phyloP scores from a whole-genome alignment of 2,329 filamentous ascomycete species.

The Gliomastix tumulicola region DNA sequence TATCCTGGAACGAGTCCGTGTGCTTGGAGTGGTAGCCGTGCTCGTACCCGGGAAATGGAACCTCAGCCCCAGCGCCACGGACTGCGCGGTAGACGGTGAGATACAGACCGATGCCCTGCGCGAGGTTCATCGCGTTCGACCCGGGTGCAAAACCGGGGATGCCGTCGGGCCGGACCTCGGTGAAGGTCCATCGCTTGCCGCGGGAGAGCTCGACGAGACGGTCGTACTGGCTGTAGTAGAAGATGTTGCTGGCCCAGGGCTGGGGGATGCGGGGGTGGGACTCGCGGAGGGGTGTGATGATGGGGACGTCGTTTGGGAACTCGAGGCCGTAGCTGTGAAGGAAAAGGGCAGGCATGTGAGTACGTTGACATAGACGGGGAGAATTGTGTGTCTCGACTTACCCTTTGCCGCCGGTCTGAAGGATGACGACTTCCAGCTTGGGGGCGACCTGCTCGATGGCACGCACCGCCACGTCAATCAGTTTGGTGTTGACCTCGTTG shows the following conservation, averaged over 20 bases:
- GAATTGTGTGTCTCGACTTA: neutral
- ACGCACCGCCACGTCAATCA: constrained; percentile 4
- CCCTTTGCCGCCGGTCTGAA: constrained; percentile 10
- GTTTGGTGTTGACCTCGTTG: constrained; percentile 1
- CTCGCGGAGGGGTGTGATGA: constrained; percentile 6
- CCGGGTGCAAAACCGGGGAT: constrained; percentile 9
- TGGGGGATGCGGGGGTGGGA: constrained; percentile 7
- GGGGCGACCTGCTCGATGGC: constrained; percentile 3
- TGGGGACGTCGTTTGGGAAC: constrained; percentile 5
- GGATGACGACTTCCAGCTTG: constrained; percentile 5
- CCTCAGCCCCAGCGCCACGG: constrained; percentile 6
- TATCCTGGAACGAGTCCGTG: constrained; percentile 11
- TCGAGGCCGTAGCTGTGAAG: constrained; percentile 7
- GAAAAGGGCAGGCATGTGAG: neutral
- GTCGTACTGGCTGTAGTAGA: constrained; percentile 10
- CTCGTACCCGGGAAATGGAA: constrained; percentile 7
- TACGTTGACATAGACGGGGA: no score
- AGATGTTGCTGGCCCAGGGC: constrained; percentile 8
- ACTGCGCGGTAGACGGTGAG: constrained; percentile 6
- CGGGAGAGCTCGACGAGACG: constrained; percentile 3
- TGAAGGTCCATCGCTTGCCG: constrained; percentile 9
- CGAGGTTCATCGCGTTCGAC: constrained; percentile 10
- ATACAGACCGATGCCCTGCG: constrained; percentile 8
- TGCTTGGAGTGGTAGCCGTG: constrained; percentile 6
- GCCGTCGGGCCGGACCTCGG: constrained; percentile 10